Conservation (phyloP, 306 rosid species). For the Begonia masoniana region DNA sequence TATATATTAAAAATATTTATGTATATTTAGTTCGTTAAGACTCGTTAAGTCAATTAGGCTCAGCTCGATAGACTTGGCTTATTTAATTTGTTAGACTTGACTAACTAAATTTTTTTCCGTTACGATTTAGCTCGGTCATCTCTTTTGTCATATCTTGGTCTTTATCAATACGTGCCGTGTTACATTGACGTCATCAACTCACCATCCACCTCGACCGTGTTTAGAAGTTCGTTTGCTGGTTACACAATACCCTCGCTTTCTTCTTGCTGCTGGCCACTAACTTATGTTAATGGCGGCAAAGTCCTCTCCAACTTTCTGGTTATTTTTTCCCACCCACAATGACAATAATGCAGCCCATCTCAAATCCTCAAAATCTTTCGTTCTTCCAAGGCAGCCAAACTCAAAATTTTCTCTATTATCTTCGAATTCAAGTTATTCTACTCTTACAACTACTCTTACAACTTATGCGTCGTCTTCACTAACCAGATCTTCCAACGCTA, state of each 20-base stretch:
- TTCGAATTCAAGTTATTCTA: constrained; percentile 15
- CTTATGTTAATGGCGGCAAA: constrained; percentile 22
- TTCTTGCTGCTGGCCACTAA: constrained; percentile 1
- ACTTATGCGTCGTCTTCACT: constrained; percentile 15
- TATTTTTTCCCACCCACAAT: constrained; percentile 8
- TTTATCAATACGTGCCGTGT: too few relatives aligned
- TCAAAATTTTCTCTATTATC: constrained; percentile 8
- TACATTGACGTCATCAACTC: too few relatives aligned
- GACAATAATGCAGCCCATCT: neutral
- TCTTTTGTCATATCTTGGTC: too few relatives aligned
- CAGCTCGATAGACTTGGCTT: too few relatives aligned
- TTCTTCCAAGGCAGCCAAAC: constrained; percentile 20
- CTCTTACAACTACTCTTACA: constrained; percentile 9
- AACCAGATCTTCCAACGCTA: constrained; percentile 6
- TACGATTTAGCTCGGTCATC: too few relatives aligned
- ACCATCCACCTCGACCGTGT: too few relatives aligned
- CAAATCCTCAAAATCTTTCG: constrained; percentile 13
- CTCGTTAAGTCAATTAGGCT: too few relatives aligned
- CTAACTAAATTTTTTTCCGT: too few relatives aligned
- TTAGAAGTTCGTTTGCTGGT: neutral
- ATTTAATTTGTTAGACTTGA: too few relatives aligned
- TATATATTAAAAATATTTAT: too few relatives aligned
- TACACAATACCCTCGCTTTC: neutral
- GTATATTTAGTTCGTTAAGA: too few relatives aligned
- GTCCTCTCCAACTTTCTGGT: constrained; percentile 15